A percentile compares a stretch with the other conserved stretches of the same genome.
These are phyloP conservation scores for Zizania latifolia DNA, from an alignment of 176 grass and related monocot genomes.

Conservation along the genomic window DNA sequence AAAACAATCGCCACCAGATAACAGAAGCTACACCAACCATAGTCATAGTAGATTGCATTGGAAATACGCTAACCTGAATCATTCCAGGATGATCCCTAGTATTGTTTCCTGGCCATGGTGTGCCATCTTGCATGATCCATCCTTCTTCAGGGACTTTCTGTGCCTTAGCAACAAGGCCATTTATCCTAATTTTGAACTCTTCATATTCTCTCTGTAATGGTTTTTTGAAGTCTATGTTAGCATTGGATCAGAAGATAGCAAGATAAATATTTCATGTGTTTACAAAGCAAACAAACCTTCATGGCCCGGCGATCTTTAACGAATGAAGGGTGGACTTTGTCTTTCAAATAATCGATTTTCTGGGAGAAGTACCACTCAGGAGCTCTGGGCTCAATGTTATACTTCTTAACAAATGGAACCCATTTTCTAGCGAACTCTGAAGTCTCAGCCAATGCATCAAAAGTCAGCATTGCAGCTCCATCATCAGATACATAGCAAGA, in stretches of 20 bases:
- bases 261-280: conserved; percentile 6
- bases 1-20: conserved; percentile 1
- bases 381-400: conserved; percentile 92
- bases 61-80: conserved; percentile 75
- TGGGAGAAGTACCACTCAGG: conserved; percentile 91
- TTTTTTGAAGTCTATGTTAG: conserved; percentile 1
- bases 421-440: conserved; percentile 99
- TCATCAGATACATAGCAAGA: conserved; percentile 99
- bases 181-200: conserved; percentile 92
- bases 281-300: conserved; percentile 61
- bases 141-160: conserved; percentile 95
- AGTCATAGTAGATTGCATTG: background rate
- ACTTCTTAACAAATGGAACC: conserved; percentile 97
- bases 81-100: conserved; percentile 99
- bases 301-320: conserved; percentile 98
- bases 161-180: conserved; percentile 93
- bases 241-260: background rate
- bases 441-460: conserved; percentile 90
- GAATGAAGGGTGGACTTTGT: conserved; percentile 96
- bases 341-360: conserved; percentile 99
- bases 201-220: conserved; percentile 88
- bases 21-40: background rate
- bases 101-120: conserved; percentile 99
- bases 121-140: conserved; percentile 99
- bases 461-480: conserved; percentile 95